These are phyloP conservation scores for Fraxinus sp. DNA, from an alignment of 305 asterid species.

Conservation along the genomic window DNA sequence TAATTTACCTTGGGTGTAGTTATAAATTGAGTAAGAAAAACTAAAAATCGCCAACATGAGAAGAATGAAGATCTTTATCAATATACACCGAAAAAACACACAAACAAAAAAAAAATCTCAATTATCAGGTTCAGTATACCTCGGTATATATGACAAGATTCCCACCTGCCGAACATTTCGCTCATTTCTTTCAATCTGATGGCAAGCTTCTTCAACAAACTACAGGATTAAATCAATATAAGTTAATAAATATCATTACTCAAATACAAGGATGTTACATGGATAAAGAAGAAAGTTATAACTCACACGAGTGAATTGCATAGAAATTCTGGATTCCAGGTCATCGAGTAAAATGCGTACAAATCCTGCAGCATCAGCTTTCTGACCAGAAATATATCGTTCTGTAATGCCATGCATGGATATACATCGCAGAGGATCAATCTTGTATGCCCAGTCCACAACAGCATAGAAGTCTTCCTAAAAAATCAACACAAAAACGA, in stretches of 20 bases:
- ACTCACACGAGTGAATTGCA: constrained; percentile 84
- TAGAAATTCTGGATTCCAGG: constrained; percentile 78
- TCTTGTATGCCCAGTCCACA: constrained; percentile 99
- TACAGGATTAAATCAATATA: constrained; percentile 34
- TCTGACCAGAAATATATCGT: constrained; percentile 92
- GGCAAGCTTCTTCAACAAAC: constrained; percentile 99
- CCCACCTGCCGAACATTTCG: constrained; percentile 90
- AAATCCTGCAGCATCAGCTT: constrained; percentile 99
- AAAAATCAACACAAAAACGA: constrained; percentile 20
- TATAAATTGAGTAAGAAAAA: constrained; percentile 13
- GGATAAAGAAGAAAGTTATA: constrained; percentile 17
- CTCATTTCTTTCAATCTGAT: constrained; percentile 94
- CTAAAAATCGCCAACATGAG: constrained; percentile 3
- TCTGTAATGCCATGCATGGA: constrained; percentile 99
- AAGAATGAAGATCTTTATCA: not conserved
- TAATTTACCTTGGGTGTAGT: constrained; percentile 5
- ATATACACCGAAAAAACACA: not conserved
- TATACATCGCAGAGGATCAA: constrained; percentile 96
- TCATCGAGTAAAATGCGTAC: constrained; percentile 97
- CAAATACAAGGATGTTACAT: constrained; percentile 11
- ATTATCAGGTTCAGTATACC: constrained; percentile 44
- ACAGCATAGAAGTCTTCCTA: constrained; percentile 99
- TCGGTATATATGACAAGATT: constrained; percentile 83
- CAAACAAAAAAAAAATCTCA: not conserved
- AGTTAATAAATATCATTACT: constrained; percentile 24